Base-by-base conservation (phyloP, 305 asterid genomes). In the Fraxinus sp. region DNA sequence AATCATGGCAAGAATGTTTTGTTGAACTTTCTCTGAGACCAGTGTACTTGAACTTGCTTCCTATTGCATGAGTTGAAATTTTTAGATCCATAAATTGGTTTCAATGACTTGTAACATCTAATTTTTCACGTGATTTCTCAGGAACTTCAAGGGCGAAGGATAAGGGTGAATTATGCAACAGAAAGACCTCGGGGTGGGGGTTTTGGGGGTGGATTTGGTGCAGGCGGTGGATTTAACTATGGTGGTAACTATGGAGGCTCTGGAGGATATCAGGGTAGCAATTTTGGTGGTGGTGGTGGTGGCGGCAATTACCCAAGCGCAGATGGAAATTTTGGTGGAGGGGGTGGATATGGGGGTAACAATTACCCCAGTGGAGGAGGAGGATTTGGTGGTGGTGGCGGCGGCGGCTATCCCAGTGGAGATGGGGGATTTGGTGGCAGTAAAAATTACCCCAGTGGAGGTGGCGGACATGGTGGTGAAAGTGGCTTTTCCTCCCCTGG, bases 131-230 rank as follows among this genome's bases (percentile, higher is more conserved):
- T 32, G 14, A 55, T 55, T 84, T 82, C 59, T 77, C 86, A 95
- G 99, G 99, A 93, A 62, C 92, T 95, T 49, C 96, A 94, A 49
- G 98, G 99, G 39, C 89, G 99, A 62, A 87, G 77, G 49, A 72
- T 95, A 78, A 91, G 92, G 89, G 99, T 92, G 88, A 95, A 92
- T 76, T 86, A 85, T 85, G 99, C 99, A 16, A 90, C 92, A 22
- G 99, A 94, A 39, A 93, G 26, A 87, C 85, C 93, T 77, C 94
- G 93, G 62, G 83, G 81, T 49, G 92, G 89, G 26, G 88, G 91
- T 35, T 87, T 80, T 82, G 91, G 89, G 2, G 86, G 87, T 35
- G 90, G 90, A 7, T 76, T 46, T 72, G 88, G 88, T 52, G 81
- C 83, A 16, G 89, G 91, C 0, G 87, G 88, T 35, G 91, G 91